Percentiles rank a stretch among this genome's conserved stretches.
Conservation (phyloP, 352 stramenopile species). For the Phytophthora fragariae region DNA sequence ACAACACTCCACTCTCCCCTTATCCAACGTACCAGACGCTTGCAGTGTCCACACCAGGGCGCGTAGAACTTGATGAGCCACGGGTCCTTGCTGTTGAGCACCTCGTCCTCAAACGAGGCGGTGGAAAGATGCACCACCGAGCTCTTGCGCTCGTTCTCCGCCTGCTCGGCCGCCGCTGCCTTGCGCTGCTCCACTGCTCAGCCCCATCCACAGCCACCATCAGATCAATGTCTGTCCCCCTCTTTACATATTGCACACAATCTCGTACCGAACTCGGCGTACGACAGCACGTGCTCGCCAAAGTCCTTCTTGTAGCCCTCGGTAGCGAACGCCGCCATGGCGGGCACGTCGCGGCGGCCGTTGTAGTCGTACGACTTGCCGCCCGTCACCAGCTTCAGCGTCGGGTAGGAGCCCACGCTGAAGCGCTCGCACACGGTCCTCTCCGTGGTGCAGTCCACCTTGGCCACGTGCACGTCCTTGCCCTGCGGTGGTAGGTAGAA, state of each 20-base stretch:
- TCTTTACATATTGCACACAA: background rate
- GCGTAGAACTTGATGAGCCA: slow-evolving; percentile 90
- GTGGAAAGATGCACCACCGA: slow-evolving; percentile 64
- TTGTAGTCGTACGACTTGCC: slow-evolving; percentile 80
- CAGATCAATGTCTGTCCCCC: background rate
- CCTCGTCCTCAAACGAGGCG: slow-evolving; percentile 60
- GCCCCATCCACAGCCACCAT: background rate
- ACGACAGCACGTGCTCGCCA: slow-evolving; percentile 63
- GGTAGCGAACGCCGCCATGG: slow-evolving; percentile 62
- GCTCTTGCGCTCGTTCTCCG: slow-evolving; percentile 61
- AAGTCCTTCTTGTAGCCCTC: slow-evolving; percentile 78
- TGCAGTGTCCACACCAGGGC: slow-evolving; percentile 83
- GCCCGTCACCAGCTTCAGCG: slow-evolving; percentile 74
- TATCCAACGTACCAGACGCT: slow-evolving; percentile 67
- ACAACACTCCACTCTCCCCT: background rate
- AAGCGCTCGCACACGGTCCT: slow-evolving; percentile 82
- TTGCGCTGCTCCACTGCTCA: slow-evolving; percentile 41
- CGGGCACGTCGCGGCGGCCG: slow-evolving; percentile 59
- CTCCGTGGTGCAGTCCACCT: slow-evolving; percentile 85
- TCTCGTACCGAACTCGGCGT: slow-evolving; percentile 50
- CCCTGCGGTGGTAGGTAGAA: background rate
- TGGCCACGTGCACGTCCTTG: slow-evolving; percentile 64
- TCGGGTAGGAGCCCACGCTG: slow-evolving; percentile 83
- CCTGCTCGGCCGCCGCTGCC: slow-evolving; percentile 51
- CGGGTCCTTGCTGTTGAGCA: slow-evolving; percentile 64